Conservation (phyloP, 495 filamentous ascomycete species). For the Staphylotrichum tortipilum region DNA sequence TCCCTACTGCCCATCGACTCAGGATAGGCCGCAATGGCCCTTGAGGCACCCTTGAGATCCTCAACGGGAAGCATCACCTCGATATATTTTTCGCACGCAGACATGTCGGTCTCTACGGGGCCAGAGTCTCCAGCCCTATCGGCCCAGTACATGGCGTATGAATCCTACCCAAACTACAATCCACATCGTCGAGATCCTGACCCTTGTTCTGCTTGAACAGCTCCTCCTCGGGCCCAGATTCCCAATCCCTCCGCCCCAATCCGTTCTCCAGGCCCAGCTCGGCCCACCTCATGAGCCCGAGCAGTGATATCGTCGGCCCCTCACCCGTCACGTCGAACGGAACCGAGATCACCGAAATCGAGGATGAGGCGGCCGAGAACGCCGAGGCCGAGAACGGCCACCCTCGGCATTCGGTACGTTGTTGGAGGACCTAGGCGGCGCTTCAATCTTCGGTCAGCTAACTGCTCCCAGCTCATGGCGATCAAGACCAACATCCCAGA, state of each 20-base stretch:
- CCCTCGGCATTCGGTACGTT: slow-evolving; percentile 32
- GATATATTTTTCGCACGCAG: slow-evolving; percentile 50
- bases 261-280: slow-evolving; percentile 33
- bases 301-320: slow-evolving; percentile 55
- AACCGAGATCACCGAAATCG: slow-evolving; percentile 63
- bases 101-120: slow-evolving; percentile 46
- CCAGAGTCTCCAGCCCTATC: slow-evolving; percentile 45
- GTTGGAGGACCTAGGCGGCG: neutral
- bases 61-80: slow-evolving; percentile 49
- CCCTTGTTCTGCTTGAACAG: slow-evolving; percentile 13
- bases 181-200: neutral
- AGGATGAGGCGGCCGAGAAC: slow-evolving; percentile 54
- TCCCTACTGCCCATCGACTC: slow-evolving; percentile 1
- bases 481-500: slow-evolving; percentile 52
- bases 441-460: slow-evolving; percentile 7
- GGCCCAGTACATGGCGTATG: slow-evolving; percentile 42
- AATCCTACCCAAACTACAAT: neutral
- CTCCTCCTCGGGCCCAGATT: slow-evolving; percentile 33
- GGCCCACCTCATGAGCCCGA: slow-evolving; percentile 36
- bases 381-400: slow-evolving; percentile 15
- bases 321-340: slow-evolving; percentile 71
- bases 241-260: slow-evolving; percentile 34
- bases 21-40: slow-evolving; percentile 40
- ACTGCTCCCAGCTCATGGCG: slow-evolving; percentile 42
- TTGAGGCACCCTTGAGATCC: slow-evolving; percentile 49